Conservation (phyloP, 164 flowering plant genomes). For the Protea cynaroides region DNA sequence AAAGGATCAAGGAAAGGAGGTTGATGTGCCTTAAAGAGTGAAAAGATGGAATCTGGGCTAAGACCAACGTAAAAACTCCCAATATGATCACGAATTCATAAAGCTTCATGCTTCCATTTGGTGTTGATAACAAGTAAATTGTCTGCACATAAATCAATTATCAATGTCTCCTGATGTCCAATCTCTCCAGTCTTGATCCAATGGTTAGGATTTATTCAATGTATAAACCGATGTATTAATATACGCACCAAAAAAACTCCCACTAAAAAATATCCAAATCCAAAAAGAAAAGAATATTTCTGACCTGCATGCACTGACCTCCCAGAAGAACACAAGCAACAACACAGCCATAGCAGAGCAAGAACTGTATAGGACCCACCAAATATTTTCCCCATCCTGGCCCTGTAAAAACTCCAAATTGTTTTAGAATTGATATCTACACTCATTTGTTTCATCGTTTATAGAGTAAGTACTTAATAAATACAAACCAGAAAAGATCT, state of each 20-base stretch:
- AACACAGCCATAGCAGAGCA: constrained; percentile 52
- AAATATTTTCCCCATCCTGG: constrained; percentile 44
- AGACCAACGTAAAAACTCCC: constrained; percentile 61
- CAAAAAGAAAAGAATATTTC: no score
- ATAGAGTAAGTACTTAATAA: no score
- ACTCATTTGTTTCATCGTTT: no score
- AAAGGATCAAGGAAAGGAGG: constrained; percentile 58
- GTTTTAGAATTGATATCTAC: no score
- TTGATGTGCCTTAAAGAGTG: constrained; percentile 91
- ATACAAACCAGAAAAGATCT: no score
- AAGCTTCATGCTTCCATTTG: constrained; percentile 65
- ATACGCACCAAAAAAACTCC: no score
- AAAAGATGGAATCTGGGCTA: constrained; percentile 92
- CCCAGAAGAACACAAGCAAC: constrained; percentile 41
- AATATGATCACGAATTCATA: constrained; percentile 67
- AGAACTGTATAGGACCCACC: constrained; percentile 50
- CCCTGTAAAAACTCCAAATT: constrained; percentile 32
- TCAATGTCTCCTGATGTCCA: no score
- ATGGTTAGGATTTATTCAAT: no score
- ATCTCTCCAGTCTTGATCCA: no score
- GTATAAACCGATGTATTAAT: no score
- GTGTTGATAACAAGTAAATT: constrained; percentile 51
- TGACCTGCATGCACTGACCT: constrained; percentile 51
- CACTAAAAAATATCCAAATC: no score
- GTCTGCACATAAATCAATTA: no score